Evolutionary conservation across 1,139 yeast genomes (phyloP).

Genomic region (Taphrina pruni): DNA sequence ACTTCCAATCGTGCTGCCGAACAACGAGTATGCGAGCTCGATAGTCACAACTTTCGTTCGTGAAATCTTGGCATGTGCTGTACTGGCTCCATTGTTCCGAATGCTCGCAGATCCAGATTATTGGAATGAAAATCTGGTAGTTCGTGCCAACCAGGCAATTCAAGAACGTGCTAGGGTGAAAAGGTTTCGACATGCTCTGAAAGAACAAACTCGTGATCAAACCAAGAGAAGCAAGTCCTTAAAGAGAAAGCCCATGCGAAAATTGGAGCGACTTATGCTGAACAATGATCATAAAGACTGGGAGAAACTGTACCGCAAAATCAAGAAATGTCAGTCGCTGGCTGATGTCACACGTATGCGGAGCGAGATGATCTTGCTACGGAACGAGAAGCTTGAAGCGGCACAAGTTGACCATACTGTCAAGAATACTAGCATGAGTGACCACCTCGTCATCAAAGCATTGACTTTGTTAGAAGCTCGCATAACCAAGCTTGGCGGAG

Average conservation of each 20-base stretch:
- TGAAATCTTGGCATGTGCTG: constrained; percentile 68
- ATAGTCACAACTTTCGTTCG: constrained; percentile 61
- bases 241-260: constrained; percentile 47
- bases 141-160: constrained; percentile 67
- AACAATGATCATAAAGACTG: constrained; percentile 49
- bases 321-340: constrained; percentile 19
- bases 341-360: constrained; percentile 28
- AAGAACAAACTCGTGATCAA: constrained; percentile 54
- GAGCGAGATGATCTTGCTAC: constrained; percentile 25
- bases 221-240: constrained; percentile 46
- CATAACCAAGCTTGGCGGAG: constrained; percentile 3
- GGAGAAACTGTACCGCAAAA: constrained; percentile 33
- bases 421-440: constrained; percentile 19
- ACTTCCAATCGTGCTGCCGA: constrained; percentile 61
- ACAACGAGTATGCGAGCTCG: constrained; percentile 59
- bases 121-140: constrained; percentile 70
- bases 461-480: constrained; percentile 24
- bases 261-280: constrained; percentile 64
- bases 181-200: constrained; percentile 70
- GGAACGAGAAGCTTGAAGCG: constrained; percentile 2
- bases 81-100: constrained; percentile 61
- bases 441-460: constrained; percentile 20
- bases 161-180: constrained; percentile 79
- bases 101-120: constrained; percentile 76
- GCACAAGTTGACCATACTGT: neutral